These are phyloP conservation scores for Rhexocercosporidium sp. DNA, from an alignment of 2,329 filamentous ascomycete genomes.

Conservation along the genomic window DNA sequence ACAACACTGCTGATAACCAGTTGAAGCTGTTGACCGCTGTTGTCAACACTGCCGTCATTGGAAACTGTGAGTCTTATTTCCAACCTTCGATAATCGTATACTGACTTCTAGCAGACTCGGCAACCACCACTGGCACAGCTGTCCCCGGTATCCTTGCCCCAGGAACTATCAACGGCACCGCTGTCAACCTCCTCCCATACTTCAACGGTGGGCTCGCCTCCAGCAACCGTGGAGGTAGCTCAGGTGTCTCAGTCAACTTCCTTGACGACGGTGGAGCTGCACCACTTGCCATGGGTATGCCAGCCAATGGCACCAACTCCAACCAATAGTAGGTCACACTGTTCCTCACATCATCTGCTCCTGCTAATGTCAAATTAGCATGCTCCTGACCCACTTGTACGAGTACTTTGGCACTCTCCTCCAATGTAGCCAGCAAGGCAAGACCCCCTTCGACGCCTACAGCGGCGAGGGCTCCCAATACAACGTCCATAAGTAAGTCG, in stretches of 20 bases:
- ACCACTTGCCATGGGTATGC: conserved; percentile 58
- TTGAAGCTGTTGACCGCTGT: conserved; percentile 57
- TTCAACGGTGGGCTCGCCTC: conserved; percentile 56
- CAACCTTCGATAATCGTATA: neutral
- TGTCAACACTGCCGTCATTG: conserved; percentile 66
- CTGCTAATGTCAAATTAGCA: conserved; percentile 42
- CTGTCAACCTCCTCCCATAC: conserved; percentile 60
- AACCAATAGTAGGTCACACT: conserved; percentile 57
- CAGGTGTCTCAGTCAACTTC: conserved; percentile 58
- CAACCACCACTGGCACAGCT: conserved; percentile 54
- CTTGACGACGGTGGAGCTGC: conserved; percentile 61
- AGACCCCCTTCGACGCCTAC: conserved; percentile 56
- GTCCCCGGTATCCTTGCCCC: conserved; percentile 61
- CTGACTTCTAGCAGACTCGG: conserved; percentile 45
- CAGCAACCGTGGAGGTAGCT: conserved; percentile 55
- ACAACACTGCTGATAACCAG: conserved; percentile 64
- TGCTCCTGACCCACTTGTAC: conserved; percentile 63
- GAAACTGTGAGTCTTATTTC: conserved; percentile 49
- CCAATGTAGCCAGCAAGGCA: conserved; percentile 56
- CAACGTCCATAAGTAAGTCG: conserved; percentile 53
- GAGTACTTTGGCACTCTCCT: conserved; percentile 63
- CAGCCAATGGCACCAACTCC: conserved; percentile 51
- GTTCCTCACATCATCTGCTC: neutral
- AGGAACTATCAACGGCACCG: conserved; percentile 52
- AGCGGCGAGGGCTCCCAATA: conserved; percentile 52